Conservation (phyloP, 176 grass and related monocot genomes). For the Rhynchospora breviuscula region DNA sequence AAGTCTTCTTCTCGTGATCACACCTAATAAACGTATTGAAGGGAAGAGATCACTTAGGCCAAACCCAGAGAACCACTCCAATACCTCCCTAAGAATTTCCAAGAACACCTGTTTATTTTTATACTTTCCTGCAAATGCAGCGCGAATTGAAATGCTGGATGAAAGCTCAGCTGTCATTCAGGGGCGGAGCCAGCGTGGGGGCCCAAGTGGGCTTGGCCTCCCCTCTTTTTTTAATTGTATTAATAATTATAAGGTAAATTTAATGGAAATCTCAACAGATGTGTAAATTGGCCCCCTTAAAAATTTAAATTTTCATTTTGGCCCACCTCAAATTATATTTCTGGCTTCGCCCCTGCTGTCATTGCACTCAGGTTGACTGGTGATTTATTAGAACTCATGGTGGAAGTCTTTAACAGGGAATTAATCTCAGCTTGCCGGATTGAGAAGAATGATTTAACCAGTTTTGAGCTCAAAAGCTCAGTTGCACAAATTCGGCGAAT, state of each 20-base stretch:
- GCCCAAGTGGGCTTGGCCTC: too few relatives aligned
- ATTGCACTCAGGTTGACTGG: not conserved
- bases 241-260: too few relatives aligned
- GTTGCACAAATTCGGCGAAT: slow-evolving; percentile 24
- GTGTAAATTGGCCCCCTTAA: too few relatives aligned
- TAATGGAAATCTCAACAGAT: too few relatives aligned
- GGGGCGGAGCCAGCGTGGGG: too few relatives aligned
- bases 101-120: slow-evolving; percentile 7
- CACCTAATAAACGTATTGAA: slow-evolving; percentile 11
- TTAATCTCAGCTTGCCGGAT: slow-evolving; percentile 28
- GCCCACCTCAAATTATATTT: too few relatives aligned
- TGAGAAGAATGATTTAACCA: slow-evolving; percentile 24
- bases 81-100: not conserved
- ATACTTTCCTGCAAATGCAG: slow-evolving; percentile 26
- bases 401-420: not conserved
- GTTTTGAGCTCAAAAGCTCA: slow-evolving; percentile 27
- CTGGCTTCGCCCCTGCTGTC: too few relatives aligned
- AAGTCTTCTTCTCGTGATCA: not conserved
- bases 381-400: not conserved
- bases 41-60: slow-evolving; percentile 36
- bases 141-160: slow-evolving; percentile 10
- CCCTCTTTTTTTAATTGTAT: too few relatives aligned
- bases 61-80: slow-evolving; percentile 14
- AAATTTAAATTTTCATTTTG: too few relatives aligned
- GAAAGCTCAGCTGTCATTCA: not conserved